Percentiles rank a stretch among this genome's conserved stretches.
Evolutionary conservation across 495 filamentous ascomycete genomes (phyloP).

Genomic region (Xylaria castorea): DNA sequence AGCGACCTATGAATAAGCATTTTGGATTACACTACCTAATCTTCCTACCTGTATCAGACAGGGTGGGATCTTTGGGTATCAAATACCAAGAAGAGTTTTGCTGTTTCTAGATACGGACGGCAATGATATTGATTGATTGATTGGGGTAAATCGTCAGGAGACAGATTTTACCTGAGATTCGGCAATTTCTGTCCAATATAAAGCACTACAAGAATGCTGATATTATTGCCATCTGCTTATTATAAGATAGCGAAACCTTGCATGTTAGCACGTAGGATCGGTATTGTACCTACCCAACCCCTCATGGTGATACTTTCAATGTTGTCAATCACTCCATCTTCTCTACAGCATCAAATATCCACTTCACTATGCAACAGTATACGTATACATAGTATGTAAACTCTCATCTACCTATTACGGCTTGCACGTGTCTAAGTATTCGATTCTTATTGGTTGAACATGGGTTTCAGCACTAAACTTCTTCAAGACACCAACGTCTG

Average conservation of each 20-base stretch:
- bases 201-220: neutral
- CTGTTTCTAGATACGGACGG: neutral
- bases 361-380: too few species aligned
- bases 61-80: neutral
- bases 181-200: neutral
- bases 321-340: too few species aligned
- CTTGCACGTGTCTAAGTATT: neutral
- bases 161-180: neutral
- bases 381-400: neutral
- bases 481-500: neutral
- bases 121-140: neutral
- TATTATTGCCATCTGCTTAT: neutral
- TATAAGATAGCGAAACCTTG: neutral
- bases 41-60: neutral
- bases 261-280: too few species aligned
- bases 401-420: neutral
- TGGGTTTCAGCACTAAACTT: neutral
- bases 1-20: neutral
- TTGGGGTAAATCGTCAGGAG: neutral
- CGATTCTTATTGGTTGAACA: neutral
- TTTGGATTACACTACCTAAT: neutral
- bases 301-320: neutral
- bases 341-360: too few species aligned
- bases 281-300: neutral
- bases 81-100: neutral